Evolutionary conservation across 2,329 filamentous ascomycete species (phyloP), one percentile per base, ranked within the genome.

Genomic region (Teratosphaeria gauchensis): DNA sequence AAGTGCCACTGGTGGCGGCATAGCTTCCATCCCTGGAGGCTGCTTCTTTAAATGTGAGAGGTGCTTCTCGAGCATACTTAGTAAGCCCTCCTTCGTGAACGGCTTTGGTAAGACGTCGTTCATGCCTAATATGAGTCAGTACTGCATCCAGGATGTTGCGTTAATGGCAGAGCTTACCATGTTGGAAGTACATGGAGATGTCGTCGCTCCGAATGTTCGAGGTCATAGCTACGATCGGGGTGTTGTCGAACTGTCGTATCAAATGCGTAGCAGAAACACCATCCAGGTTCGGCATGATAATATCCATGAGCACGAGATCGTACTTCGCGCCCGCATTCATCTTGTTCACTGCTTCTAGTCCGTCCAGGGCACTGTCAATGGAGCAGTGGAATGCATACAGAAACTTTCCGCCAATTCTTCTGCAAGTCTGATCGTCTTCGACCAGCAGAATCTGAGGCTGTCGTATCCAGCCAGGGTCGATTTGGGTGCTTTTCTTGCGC

Each of bases 171-270:
- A 6, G 69, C 87, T 78, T 82, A 94, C 92, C 94, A 76, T 95
- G 92, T 68, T 92, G 87, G 77, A 96, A 97, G 72, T 99, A 99
- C 77, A 95, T 92, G 57, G 92, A 89, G 62, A 97, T 95, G 71
- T 99, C 94, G 68, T 96, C 92, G 61, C 90, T 92, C 64, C 94
- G 84, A 64, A 99, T 97, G 71, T 97, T 99, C 3, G 92, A 96
- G 2, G 94, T 99, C 94, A 99, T 97, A 53, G 94, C 94, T 59
- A 99, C 90, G 67, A 99, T 95, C 0, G 94, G 94, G 21, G 89
- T 86, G 42, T 85, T 84, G 63, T 91, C 86, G 62, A 92, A 90
- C 69, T 96, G 89, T 56, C 92, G 85, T 64, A 99, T 96, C 62
- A 96, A 85, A 69, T 94, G 89, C 59, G 91, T 96, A 2, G 94